Evolutionary conservation across 164 flowering plant species (phyloP), one percentile per base, ranked within the genome.

Genomic region (Pachysandra terminalis): DNA sequence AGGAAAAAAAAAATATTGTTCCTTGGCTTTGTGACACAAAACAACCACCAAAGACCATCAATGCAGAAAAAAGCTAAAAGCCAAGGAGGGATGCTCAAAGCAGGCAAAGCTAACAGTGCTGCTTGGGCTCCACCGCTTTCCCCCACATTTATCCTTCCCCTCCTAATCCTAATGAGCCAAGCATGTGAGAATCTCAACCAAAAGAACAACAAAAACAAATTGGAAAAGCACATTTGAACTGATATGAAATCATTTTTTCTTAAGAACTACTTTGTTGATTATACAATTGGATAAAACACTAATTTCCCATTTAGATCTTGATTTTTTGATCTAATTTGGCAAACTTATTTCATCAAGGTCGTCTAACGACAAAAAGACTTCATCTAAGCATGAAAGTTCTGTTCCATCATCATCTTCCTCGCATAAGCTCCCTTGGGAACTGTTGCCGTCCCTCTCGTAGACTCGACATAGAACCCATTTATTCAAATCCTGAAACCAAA

Each of bases 351-450:
- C 97, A 54, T 91, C 95, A 13, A 85, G 80, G 72, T 91, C 97
- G 58, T 91, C 97, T 37, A 90, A 66, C 0, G 95, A 88, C 67
- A 89, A 71, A 81, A 87, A 91, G 26, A 89, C 90, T 77, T 91
- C 95, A 66, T 91, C 97, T 71, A 91, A 67, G 74, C 93, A 86
- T 13, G 97, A 90, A 10, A 90, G 88, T 61, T 85, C 91, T 0
- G 78, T 40, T 16, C 81, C 86, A 60, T 72, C 83, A 25, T 78
- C 82, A 1, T 80, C 85, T 19, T 83, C 85, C 19, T 71, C 80
- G 25, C 69, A 71, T 28, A 16, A 64, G 60, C 79, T 68, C 55
- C 64, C 73, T 23, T 60, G 56, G 9, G 73, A 66, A 37, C 79
- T 79, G 16, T 32, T 32, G 37, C 63, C 28, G 32, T 73, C 68